Evolutionary conservation across 1,284 basidiomycete species (phyloP), one percentile per base, ranked within the genome.

Genomic region (Ganoderma boninense): DNA sequence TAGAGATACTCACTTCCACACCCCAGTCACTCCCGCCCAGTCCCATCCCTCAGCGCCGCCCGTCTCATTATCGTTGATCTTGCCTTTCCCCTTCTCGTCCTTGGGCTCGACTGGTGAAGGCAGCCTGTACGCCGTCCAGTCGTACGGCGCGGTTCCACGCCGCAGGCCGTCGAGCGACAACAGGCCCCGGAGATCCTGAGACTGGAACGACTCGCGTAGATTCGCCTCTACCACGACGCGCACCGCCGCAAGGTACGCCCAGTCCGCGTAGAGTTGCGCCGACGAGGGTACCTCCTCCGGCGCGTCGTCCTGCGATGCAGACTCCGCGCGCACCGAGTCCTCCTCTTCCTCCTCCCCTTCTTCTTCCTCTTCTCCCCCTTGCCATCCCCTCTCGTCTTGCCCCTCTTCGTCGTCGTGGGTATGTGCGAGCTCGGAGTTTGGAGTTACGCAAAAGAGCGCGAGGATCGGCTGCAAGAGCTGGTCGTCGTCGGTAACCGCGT

Each of bases 1-100:
- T n/a, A n/a, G 10, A 44, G 40, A 42, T 5, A 68, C 77, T 69
- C 35, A 76, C 87, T 83, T 82, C 88, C 89, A 90, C 68, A 84
- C 79, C 16, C 89, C 89, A 43, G 82, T 79, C 1, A 85, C 86
- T 7, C 88, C 89, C 1, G 89, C 89, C 88, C 88, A 90, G 72
- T 90, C 88, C 87, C 87, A 90, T 0, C 86, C 87, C 4, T 82
- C 81, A 43, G 68, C 67, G 26, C 64, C 69, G 18, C 44, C 35
- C 35, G 35, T 35, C 3, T 35, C 64, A n/a, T 63, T 65, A 52
- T 43, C 77, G 65, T 54, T 71, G 7, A 26, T 73, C 65, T 65
- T 74, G 6, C 57, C 62, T 23, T 52, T 73, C 54, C 49, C 62
- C 59, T 18, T 43, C 35, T 11, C 49, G 8, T 40, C 62, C 13